Conservation (phyloP, 208 protist genomes). For the Balamuthia mandrillaris region DNA sequence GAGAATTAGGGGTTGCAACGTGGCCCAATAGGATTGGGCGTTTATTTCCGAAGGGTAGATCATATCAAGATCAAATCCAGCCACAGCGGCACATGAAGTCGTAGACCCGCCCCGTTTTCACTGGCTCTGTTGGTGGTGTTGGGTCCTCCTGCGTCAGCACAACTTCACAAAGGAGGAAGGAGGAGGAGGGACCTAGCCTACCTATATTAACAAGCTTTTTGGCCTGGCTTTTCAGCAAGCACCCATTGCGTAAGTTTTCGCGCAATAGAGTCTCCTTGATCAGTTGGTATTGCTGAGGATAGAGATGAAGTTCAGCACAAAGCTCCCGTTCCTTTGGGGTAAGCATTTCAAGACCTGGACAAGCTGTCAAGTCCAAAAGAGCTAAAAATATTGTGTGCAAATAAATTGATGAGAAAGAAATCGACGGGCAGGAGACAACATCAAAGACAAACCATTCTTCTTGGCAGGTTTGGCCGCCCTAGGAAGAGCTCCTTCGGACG, state of each 20-base stretch:
- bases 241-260: background rate
- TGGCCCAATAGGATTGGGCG: too few relatives aligned
- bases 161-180: too few relatives aligned
- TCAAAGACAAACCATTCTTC: background rate
- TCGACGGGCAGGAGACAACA: background rate
- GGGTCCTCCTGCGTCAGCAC: too few relatives aligned
- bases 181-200: too few relatives aligned
- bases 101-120: too few relatives aligned
- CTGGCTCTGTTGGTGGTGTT: too few relatives aligned
- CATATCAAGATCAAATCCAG: too few relatives aligned
- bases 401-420: background rate
- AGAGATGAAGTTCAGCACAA: background rate
- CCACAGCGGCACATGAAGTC: too few relatives aligned
- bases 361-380: background rate
- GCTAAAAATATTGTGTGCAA: background rate
- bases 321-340: background rate
- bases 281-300: constrained; percentile 1
- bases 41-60: too few relatives aligned
- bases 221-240: background rate
- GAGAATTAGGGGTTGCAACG: too few relatives aligned
- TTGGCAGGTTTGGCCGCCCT: background rate
- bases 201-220: background rate
- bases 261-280: constrained; percentile 4
- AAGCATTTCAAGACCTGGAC: background rate
- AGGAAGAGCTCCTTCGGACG: too few relatives aligned